Conservation (phyloP, 805 yeast species). For the Nakazawaea molendinolei region DNA sequence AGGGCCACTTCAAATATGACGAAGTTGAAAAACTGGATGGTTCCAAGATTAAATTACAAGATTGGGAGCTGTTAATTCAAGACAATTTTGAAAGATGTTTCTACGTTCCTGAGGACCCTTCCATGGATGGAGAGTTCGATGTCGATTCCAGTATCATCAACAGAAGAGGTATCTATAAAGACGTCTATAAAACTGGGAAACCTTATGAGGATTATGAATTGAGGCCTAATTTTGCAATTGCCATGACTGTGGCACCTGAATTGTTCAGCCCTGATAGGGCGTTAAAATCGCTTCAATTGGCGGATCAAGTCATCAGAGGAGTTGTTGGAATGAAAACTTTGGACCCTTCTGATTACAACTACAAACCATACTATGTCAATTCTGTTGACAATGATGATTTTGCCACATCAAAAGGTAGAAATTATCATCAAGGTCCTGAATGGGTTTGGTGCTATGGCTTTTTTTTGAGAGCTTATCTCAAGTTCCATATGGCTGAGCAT, state of each 20-base stretch:
- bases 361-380: conserved; percentile 83
- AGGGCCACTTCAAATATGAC: conserved; percentile 51
- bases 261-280: conserved; percentile 63
- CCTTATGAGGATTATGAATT: conserved; percentile 91
- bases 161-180: conserved; percentile 93
- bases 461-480: conserved; percentile 70
- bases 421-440: conserved; percentile 98
- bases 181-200: conserved; percentile 72
- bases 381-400: conserved; percentile 77
- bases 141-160: conserved; percentile 63
- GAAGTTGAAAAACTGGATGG: conserved; percentile 59
- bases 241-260: conserved; percentile 94
- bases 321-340: conserved; percentile 88
- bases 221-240: conserved; percentile 88
- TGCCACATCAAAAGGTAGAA: conserved; percentile 91
- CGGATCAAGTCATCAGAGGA: conserved; percentile 74
- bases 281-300: conserved; percentile 53
- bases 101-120: conserved; percentile 63
- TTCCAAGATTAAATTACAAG: conserved; percentile 41
- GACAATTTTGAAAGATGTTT: conserved; percentile 73
- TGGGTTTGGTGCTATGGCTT: conserved; percentile 95
- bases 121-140: conserved; percentile 54
- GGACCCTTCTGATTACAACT: conserved; percentile 89
- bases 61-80: conserved; percentile 70
- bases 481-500: conserved; percentile 39